Conservation (phyloP, 1,284 basidiomycete genomes). For the Moesziomyces globuligerus region DNA sequence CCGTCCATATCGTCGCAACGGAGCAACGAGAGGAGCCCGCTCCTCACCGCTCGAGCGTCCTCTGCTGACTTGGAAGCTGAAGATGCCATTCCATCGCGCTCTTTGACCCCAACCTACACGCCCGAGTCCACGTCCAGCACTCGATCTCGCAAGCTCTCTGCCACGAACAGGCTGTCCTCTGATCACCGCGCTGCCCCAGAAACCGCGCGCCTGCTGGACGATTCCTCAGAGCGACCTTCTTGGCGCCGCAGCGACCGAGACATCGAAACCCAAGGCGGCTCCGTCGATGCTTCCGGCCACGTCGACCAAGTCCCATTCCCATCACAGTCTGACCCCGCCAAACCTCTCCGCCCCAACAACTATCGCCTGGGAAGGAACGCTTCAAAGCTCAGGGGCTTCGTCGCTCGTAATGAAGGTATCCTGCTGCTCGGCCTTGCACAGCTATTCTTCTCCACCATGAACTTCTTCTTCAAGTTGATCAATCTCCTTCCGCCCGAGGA, state of each 20-base stretch:
- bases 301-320: conserved; percentile 42
- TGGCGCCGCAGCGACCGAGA: conserved; percentile 5
- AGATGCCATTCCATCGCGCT: conserved; percentile 16
- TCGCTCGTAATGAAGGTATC: conserved; percentile 45
- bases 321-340: conserved; percentile 37
- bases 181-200: conserved; percentile 11
- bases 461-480: conserved; percentile 74
- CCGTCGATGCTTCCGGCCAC: conserved; percentile 6
- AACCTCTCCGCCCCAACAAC: conserved; percentile 40
- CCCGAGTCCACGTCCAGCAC: neutral
- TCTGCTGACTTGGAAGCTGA: conserved; percentile 4
- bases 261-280: conserved; percentile 20
- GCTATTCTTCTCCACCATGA: conserved; percentile 69
- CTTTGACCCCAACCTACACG: conserved; percentile 17
- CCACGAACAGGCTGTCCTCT: conserved; percentile 11
- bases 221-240: conserved; percentile 1
- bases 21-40: conserved; percentile 38
- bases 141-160: conserved; percentile 25
- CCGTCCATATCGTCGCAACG: conserved; percentile 27
- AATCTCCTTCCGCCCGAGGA: conserved; percentile 72
- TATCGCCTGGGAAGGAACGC: conserved; percentile 25
- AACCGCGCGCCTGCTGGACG: conserved; percentile 21
- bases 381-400: conserved; percentile 24
- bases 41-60: conserved; percentile 21
- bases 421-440: conserved; percentile 39